Evolutionary conservation across 345 rosid species (phyloP), one percentile per base, ranked within the genome.

Genomic region (Triadica sebifera): DNA sequence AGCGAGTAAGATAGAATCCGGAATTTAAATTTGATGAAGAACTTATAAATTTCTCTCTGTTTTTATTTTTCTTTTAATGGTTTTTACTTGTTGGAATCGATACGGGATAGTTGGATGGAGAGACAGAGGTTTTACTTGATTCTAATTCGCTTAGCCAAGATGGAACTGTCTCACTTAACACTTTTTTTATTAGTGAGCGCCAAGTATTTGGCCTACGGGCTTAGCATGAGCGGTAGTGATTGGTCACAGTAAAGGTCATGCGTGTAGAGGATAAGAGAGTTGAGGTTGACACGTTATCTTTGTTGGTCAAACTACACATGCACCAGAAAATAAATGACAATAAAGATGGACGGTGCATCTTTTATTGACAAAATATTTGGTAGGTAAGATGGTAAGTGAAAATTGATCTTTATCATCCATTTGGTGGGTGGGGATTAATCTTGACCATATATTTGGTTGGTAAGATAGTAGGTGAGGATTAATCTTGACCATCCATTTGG

Each of bases 211-310:
- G 93, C 97, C 1, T 90, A 90, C 69, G 98, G 90, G 39, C 86
- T 93, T 68, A 85, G 98, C 82, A 72, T 90, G 0, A 96, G 96
- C 66, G 98, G 98, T 58, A 96, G 99, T 78, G 99, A 93, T 71
- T 96, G 99, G 88, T 87, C n/a, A 93, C 90, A 0, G 84, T 95
- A 51, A 89, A 90, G 70, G 88, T 91, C 57, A 86, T 89, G 96
- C 82, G 77, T 16, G 59, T 91, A 63, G 85, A 78, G 70, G 91
- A 91, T 67, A 89, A 83, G 84, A 83, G 51, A 81, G 91, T 81
- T 24, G 92, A 90, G 75, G 77, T 86, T 25, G 98, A 93, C 77
- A 84, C 87, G 53, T 74, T 95, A 80, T 84, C 88, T n/a, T n/a
- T n/a, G n/a, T n/a, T n/a, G n/a, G n/a, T n/a, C n/a, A n/a, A n/a